phyloP scores from a whole-genome alignment of 331 rosid species.

The Malus hybrid region DNA sequence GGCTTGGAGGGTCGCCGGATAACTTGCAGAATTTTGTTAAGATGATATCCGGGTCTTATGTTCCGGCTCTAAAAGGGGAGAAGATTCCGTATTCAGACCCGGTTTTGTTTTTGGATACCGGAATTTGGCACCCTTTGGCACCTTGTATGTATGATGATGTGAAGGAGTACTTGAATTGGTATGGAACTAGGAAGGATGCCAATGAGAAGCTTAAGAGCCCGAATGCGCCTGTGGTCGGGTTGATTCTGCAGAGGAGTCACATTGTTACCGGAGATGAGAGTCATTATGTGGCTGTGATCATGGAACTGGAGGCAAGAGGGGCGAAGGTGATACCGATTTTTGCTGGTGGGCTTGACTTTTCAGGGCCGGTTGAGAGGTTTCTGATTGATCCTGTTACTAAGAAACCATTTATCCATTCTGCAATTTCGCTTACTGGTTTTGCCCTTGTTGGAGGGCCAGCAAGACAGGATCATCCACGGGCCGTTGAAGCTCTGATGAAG shows the following conservation, averaged over 20 bases:
- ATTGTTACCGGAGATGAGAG: conserved; percentile 96
- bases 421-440: conserved; percentile 84
- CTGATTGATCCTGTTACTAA: conserved; percentile 70
- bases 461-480: conserved; percentile 96
- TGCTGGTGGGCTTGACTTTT: conserved; percentile 87
- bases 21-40: conserved; percentile 79
- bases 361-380: conserved; percentile 89
- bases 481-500: conserved; percentile 73
- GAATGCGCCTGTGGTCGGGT: conserved; percentile 53
- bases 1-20: conserved; percentile 98
- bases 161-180: conserved; percentile 96
- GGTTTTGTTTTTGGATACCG: conserved; percentile 76
- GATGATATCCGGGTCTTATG: conserved; percentile 75
- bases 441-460: conserved; percentile 99
- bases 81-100: conserved; percentile 83
- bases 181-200: conserved; percentile 82
- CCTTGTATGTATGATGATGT: conserved; percentile 97
- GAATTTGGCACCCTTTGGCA: conserved; percentile 97
- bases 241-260: conserved; percentile 89
- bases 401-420: conserved; percentile 73
- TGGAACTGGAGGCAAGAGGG: conserved; percentile 91
- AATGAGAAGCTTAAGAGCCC: conserved; percentile 72
- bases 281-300: conserved; percentile 92
- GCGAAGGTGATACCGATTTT: conserved; percentile 95
- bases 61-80: conserved; percentile 69